These are phyloP conservation scores for Phoma sp. DNA, from an alignment of 2,329 filamentous ascomycete species.

Conservation along the genomic window DNA sequence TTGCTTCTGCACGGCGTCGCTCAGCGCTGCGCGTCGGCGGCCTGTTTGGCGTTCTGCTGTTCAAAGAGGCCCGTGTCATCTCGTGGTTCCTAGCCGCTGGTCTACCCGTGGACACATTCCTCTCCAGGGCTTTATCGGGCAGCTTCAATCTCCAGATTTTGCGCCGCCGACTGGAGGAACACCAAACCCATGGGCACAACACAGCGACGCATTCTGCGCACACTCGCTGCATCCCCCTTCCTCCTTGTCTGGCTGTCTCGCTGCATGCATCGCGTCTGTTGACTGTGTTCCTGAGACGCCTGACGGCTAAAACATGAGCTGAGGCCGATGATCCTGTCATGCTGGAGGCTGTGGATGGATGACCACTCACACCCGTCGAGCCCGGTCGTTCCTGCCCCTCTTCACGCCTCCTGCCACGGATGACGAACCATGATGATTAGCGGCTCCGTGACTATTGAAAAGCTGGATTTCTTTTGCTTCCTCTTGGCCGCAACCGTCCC, in stretches of 20 bases:
- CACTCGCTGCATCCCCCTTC: not conserved
- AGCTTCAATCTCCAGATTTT: constrained; percentile 13
- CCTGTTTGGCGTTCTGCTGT: constrained; percentile 11
- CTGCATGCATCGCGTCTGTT: not conserved
- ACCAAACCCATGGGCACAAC: not conserved
- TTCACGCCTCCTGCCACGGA: constrained; percentile 6
- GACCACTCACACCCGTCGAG: constrained; percentile 2
- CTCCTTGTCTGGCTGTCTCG: not conserved
- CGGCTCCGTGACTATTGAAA: constrained; percentile 4
- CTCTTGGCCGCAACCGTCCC: constrained; percentile 9
- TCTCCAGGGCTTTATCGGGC: not conserved
- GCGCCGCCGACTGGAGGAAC: constrained; percentile 3
- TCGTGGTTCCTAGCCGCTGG: constrained; percentile 14
- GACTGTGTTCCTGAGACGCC: not conserved
- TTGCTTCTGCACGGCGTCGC: not conserved
- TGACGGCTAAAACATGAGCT: not conserved
- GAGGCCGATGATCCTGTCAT: constrained; percentile 2
- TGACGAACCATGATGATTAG: constrained; percentile 6
- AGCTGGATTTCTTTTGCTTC: not conserved
- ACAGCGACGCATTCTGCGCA: not conserved
- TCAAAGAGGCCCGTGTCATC: constrained; percentile 16
- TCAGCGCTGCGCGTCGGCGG: constrained; percentile 5
- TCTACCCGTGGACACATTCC: constrained; percentile 9
- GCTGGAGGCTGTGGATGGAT: constrained; percentile 6
- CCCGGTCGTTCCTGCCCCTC: constrained; percentile 10